Evolutionary conservation across 208 protist genomes (phyloP).

Genomic region (Phytomonas sp.): DNA sequence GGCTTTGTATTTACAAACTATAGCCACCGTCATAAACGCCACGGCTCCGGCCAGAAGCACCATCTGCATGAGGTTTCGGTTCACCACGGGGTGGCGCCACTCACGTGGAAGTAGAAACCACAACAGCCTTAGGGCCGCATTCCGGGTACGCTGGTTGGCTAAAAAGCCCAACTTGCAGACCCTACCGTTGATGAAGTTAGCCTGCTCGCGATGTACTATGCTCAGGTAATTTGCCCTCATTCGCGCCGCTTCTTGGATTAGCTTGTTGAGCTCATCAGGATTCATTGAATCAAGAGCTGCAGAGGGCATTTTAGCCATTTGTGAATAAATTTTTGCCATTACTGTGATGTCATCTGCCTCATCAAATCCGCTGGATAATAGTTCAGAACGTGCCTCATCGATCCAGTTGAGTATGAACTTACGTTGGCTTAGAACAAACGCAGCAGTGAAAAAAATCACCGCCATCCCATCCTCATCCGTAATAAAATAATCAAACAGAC

Average conservation of each 20-base stretch:
- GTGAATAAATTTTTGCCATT: constrained; percentile 67
- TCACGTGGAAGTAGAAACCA: constrained; percentile 60
- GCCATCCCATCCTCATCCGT: constrained; percentile 29
- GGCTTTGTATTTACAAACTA: neutral
- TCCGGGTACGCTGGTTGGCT: constrained; percentile 48
- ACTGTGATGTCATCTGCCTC: constrained; percentile 35
- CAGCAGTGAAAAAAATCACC: constrained; percentile 71
- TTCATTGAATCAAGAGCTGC: constrained; percentile 27
- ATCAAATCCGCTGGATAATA: constrained; percentile 7
- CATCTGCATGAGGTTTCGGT: neutral
- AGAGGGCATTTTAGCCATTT: constrained; percentile 39
- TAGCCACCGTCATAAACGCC: neutral
- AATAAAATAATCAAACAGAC: constrained; percentile 76
- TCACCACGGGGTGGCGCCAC: constrained; percentile 51
- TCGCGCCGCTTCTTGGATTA: constrained; percentile 25
- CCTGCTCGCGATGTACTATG: constrained; percentile 21
- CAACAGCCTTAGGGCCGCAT: constrained; percentile 60
- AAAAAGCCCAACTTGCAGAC: constrained; percentile 51
- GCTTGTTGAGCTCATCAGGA: constrained; percentile 19
- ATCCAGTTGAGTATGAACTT: constrained; percentile 46
- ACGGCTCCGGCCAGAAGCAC: neutral
- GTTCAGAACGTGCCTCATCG: constrained; percentile 19
- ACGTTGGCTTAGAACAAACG: constrained; percentile 51
- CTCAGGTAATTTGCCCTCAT: constrained; percentile 22
- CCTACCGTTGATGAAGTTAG: constrained; percentile 44